Conservation (phyloP, 805 yeast species). For the Metschnikowia colocasiae region DNA sequence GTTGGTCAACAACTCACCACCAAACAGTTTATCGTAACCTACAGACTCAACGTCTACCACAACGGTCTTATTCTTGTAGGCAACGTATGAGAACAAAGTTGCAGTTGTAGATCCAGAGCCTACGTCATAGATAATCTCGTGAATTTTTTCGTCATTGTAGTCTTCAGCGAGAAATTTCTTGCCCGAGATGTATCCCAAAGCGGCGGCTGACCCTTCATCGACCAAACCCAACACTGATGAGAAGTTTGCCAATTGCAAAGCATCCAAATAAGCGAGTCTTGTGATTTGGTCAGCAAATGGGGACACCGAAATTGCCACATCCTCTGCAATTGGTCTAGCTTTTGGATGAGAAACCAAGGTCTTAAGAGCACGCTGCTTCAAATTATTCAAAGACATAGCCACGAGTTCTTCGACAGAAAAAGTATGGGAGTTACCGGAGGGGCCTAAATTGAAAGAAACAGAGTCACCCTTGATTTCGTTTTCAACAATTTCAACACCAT, state of each 20-base stretch:
- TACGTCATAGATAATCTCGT: slow-evolving; percentile 78
- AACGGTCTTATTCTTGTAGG: slow-evolving; percentile 39
- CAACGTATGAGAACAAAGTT: slow-evolving; percentile 66
- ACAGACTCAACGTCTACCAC: slow-evolving; percentile 65
- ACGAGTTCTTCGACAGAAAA: slow-evolving; percentile 68
- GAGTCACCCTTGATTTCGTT: slow-evolving; percentile 43
- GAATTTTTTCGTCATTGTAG: slow-evolving; percentile 38
- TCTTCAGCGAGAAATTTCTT: slow-evolving; percentile 38
- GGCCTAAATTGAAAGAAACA: slow-evolving; percentile 51
- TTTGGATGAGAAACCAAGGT: slow-evolving; percentile 51
- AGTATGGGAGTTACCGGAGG: slow-evolving; percentile 26
- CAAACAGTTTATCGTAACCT: slow-evolving; percentile 62
- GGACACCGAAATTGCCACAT: slow-evolving; percentile 75
- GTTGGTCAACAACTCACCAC: slow-evolving; percentile 73
- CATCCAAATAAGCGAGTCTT: slow-evolving; percentile 67
- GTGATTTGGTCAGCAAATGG: slow-evolving; percentile 61
- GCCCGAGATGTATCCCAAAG: slow-evolving; percentile 69
- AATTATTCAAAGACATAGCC: slow-evolving; percentile 76
- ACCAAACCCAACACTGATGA: slow-evolving; percentile 60
- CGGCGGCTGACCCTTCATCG: slow-evolving; percentile 91
- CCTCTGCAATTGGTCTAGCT: slow-evolving; percentile 51
- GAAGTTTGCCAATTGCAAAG: slow-evolving; percentile 66
- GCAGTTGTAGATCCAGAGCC: slow-evolving; percentile 93
- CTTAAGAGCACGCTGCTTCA: slow-evolving; percentile 59
- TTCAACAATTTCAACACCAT: slow-evolving; percentile 51